phyloP scores from a whole-genome alignment of 176 grass and related monocot genomes.

The Triticum monococcum region DNA sequence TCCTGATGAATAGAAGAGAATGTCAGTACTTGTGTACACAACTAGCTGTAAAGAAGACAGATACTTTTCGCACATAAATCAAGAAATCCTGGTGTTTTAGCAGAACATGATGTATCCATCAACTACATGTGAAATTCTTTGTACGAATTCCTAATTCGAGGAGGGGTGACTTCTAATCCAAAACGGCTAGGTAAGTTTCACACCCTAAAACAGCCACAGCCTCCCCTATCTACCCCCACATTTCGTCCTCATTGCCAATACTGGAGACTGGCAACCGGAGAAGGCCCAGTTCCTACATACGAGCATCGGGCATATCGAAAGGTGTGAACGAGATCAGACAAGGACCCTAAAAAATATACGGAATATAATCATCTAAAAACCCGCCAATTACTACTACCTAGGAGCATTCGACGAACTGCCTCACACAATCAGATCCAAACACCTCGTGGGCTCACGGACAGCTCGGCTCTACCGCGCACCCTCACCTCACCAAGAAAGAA shows the following conservation, averaged over 20 bases:
- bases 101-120: not conserved
- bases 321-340: not conserved
- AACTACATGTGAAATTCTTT: not conserved
- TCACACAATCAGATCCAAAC: constrained; percentile 11
- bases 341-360: not conserved
- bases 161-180: not conserved
- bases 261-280: not conserved
- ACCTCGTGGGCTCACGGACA: not conserved
- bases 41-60: not conserved
- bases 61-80: not conserved
- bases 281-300: not conserved
- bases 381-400: not conserved
- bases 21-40: not conserved
- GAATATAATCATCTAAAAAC: not conserved
- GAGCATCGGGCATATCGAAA: not conserved
- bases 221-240: not conserved
- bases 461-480: not conserved
- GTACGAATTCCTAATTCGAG: not conserved
- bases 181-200: not conserved
- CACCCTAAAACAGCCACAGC: not conserved
- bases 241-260: not conserved
- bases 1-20: constrained; percentile 6
- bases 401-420: not conserved
- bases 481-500: not conserved
- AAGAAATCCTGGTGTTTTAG: not conserved